Percentiles rank a stretch among this genome's conserved stretches.
Conservation (phyloP, 495 filamentous ascomycete genomes). For the Podospora conica region DNA sequence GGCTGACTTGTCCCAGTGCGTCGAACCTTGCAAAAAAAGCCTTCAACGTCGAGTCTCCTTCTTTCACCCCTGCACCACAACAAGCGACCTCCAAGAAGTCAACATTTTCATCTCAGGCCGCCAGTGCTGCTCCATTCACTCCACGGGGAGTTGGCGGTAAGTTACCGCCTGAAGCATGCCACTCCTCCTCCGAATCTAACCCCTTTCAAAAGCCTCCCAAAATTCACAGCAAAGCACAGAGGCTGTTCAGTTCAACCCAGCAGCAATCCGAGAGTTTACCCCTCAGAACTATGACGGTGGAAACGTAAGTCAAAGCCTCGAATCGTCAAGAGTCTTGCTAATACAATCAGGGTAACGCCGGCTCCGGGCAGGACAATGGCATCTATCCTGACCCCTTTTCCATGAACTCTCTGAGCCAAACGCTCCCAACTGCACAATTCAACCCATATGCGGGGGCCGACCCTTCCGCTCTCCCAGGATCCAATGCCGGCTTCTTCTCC, state of each 20-base stretch:
- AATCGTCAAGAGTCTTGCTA: background rate
- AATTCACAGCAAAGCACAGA: constrained; percentile 33
- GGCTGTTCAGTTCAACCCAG: constrained; percentile 43
- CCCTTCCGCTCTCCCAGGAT: constrained; percentile 36
- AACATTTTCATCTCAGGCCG: constrained; percentile 74
- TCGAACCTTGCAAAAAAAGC: constrained; percentile 59
- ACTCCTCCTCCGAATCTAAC: constrained; percentile 1
- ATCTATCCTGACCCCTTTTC: constrained; percentile 54
- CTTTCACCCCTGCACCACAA: constrained; percentile 73
- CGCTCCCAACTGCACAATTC: constrained; percentile 46
- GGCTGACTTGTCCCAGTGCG: background rate
- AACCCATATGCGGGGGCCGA: constrained; percentile 63
- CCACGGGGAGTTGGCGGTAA: constrained; percentile 48
- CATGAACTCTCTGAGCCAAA: constrained; percentile 47
- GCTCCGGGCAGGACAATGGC: constrained; percentile 14
- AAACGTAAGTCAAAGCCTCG: constrained; percentile 46
- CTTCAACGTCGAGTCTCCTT: constrained; percentile 92
- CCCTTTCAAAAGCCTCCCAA: constrained; percentile 25
- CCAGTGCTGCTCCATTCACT: constrained; percentile 86
- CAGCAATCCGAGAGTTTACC: constrained; percentile 71
- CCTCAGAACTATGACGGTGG: constrained; percentile 64
- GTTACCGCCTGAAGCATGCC: constrained; percentile 13
- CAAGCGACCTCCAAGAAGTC: constrained; percentile 50
- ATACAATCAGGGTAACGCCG: constrained; percentile 12
- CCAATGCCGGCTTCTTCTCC: constrained; percentile 47